Conservation (phyloP, 2,329 filamentous ascomycete genomes). For the Penicillium brevicompactum region DNA sequence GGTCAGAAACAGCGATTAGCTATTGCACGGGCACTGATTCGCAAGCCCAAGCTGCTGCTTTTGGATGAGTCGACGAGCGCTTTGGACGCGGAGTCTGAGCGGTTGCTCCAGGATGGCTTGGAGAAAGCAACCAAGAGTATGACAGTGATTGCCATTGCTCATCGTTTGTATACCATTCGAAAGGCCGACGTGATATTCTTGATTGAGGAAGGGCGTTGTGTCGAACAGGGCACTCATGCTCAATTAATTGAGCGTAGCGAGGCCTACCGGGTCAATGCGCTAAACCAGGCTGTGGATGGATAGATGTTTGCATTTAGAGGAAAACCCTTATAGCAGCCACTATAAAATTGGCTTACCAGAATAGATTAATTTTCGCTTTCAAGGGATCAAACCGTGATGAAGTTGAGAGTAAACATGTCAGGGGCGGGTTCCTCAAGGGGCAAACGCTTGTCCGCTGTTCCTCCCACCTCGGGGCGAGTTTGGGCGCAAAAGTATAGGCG, state of each 20-base stretch:
- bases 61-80: constrained; percentile 63
- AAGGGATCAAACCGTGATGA: no score
- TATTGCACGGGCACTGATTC: constrained; percentile 59
- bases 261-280: constrained; percentile 40
- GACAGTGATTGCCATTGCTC: constrained; percentile 43
- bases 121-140: constrained; percentile 29
- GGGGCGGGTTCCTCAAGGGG: no score
- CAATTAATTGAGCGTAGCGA: constrained; percentile 54
- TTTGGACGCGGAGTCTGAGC: constrained; percentile 56
- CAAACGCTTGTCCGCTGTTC: no score
- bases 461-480: no score
- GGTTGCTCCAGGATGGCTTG: constrained; percentile 45
- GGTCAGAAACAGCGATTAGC: constrained; percentile 62
- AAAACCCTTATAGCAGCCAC: not conserved
- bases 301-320: not conserved
- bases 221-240: constrained; percentile 63
- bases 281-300: constrained; percentile 32
- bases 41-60: constrained; percentile 56
- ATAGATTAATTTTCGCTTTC: not conserved
- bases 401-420: no score
- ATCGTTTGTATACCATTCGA: constrained; percentile 52
- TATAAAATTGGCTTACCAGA: not conserved
- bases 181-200: constrained; percentile 78
- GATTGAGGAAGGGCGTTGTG: constrained; percentile 66
- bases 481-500: no score